Conservation (phyloP, 176 grass and related monocot genomes). For the Oryza australiensis region DNA sequence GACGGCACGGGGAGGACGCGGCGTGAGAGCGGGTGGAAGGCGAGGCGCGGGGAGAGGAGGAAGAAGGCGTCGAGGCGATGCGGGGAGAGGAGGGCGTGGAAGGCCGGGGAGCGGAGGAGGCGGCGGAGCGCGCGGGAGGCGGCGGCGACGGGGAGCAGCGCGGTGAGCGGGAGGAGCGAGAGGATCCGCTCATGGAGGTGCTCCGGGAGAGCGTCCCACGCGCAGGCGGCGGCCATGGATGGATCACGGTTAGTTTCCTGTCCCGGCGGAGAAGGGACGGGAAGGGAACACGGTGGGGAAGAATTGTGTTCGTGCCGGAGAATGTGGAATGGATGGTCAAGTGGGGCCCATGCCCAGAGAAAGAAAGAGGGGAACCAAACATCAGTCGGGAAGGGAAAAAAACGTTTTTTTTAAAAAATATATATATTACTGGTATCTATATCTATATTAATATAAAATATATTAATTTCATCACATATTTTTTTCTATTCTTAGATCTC, state of each 20-base stretch:
- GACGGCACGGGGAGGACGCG: not conserved
- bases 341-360: too few species aligned
- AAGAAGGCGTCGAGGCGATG: conserved; percentile 51
- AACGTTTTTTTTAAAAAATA: too few species aligned
- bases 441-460: too few species aligned
- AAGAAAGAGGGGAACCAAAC: too few species aligned
- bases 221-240: conserved; percentile 22
- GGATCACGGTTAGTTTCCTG: not conserved
- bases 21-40: conserved; percentile 41
- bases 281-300: too few species aligned
- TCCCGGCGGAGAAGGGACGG: not conserved
- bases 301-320: too few species aligned
- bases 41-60: conserved; percentile 21
- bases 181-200: conserved; percentile 53
- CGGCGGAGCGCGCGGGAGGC: conserved; percentile 39
- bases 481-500: too few species aligned
- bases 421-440: too few species aligned
- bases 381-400: too few species aligned
- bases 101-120: conserved; percentile 44
- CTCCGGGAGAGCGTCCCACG: conserved; percentile 46
- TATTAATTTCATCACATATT: too few species aligned
- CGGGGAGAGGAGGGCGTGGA: conserved; percentile 43
- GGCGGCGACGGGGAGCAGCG: conserved; percentile 38
- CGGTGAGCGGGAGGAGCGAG: conserved; percentile 45
- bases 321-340: too few species aligned